phyloP scores from a whole-genome alignment of 2,329 filamentous ascomycete species.

The Calonectria pseudoreteaudii region DNA sequence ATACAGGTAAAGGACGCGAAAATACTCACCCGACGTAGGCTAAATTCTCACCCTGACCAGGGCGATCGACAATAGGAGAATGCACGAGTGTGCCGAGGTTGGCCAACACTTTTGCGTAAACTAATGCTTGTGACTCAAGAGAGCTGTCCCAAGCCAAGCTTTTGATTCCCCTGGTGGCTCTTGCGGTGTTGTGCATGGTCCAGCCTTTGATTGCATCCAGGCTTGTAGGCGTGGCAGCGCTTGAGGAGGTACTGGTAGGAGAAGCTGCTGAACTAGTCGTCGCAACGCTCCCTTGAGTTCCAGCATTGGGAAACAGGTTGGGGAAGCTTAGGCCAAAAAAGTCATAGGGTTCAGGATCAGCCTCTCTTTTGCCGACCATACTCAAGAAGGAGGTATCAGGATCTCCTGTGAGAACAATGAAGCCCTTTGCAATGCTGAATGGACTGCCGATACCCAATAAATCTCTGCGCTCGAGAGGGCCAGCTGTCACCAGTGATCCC shows the following conservation, averaged over 20 bases:
- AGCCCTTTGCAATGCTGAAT: background rate
- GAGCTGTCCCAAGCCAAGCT: background rate
- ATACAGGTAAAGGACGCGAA: too few relatives aligned
- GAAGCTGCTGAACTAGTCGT: background rate
- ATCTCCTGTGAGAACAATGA: background rate
- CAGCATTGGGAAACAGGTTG: background rate
- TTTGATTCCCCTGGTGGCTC: too few relatives aligned
- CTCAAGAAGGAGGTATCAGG: background rate
- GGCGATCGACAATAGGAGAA: conserved; percentile 15
- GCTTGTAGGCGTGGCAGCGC: too few relatives aligned
- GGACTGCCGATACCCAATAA: background rate
- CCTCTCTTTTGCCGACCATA: background rate
- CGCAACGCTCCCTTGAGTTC: background rate
- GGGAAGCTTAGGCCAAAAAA: background rate
- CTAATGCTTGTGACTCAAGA: background rate
- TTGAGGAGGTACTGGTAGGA: background rate
- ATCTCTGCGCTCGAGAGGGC: background rate
- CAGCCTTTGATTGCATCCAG: too few relatives aligned
- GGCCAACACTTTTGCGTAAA: conserved; percentile 20
- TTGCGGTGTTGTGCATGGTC: too few relatives aligned
- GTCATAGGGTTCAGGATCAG: background rate
- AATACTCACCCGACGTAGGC: conserved; percentile 30
- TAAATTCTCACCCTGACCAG: conserved; percentile 38
- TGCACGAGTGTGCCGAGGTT: conserved; percentile 28
- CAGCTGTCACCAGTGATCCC: background rate